Evolutionary conservation across 441 rosid species (phyloP).

Genomic region (Cnidoscolus chayamansa): DNA sequence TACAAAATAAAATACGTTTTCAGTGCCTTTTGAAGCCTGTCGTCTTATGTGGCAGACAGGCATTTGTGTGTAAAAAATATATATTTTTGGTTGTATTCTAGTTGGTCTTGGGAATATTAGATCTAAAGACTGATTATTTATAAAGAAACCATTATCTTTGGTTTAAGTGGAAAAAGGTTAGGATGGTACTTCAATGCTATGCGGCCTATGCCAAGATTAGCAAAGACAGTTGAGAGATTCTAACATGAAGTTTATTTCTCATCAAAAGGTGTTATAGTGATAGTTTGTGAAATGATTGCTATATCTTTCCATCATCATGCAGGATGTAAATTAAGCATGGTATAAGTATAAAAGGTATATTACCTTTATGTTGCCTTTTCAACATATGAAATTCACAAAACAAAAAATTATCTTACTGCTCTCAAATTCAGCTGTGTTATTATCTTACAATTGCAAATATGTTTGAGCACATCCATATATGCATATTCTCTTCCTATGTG

Average conservation of each 20-base stretch:
- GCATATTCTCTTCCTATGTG: not conserved
- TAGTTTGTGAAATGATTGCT: not conserved
- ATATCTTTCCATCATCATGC: not conserved
- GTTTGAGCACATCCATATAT: not conserved
- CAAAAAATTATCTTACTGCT: not conserved
- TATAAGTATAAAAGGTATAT: not conserved
- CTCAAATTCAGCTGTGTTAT: not conserved
- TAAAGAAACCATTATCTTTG: not conserved
- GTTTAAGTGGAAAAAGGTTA: not conserved
- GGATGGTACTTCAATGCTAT: not conserved
- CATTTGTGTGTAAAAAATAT: conserved; percentile 5
- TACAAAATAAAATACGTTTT: conserved; percentile 7
- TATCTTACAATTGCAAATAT: not conserved
- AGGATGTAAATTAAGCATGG: conserved; percentile 4
- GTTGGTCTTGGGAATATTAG: conserved; percentile 11
- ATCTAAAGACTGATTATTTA: not conserved
- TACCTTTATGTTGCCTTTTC: not conserved
- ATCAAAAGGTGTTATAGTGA: not conserved
- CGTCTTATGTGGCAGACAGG: conserved; percentile 3
- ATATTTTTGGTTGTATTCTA: conserved; percentile 1
- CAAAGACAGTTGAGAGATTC: not conserved
- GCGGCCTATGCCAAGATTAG: not conserved
- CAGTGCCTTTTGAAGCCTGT: not conserved
- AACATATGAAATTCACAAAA: not conserved
- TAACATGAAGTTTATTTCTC: conserved; percentile 1